Evolutionary conservation across 1,284 basidiomycete genomes (phyloP), one percentile per base, ranked within the genome.

Genomic region (Trichosporon sp.): DNA sequence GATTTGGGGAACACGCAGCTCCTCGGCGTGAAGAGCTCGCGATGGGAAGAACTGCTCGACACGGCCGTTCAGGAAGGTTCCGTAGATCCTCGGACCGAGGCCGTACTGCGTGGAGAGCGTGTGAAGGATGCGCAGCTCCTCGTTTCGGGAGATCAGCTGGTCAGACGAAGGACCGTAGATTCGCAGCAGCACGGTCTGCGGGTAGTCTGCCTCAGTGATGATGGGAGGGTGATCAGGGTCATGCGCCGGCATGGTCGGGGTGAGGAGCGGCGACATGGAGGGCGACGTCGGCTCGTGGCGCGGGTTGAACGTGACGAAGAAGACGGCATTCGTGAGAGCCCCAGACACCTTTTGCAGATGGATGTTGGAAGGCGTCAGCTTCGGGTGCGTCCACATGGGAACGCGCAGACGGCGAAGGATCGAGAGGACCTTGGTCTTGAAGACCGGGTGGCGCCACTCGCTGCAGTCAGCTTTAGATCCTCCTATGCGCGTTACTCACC

Each of bases 21-120:
- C 92, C 48, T 87, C 81, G 8, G 91, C 87, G 0, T 89, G 90
- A 64, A 97, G 86, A 0, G 93, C 91, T 37, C 89, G 87, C 19
- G 93, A 94, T 72, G 94, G 90, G 82, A 97, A 96, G 84, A 93
- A 96, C 81, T 97, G 91, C 85, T 97, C 95, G 66, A 97, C 86
- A 51, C 95, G 90, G 46, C 95, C 95, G 82, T 98, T 98, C 76
- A 89, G 88, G 83, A 98, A 97, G 0, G 94, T 97, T 68, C 95
- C 95, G 80, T 92, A 94, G 37, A 98, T 89, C 75, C 89, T 88
- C 37, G 95, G 94, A n/a, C 94, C 95, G 70, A 98, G 91, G 76
- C 88, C 88, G 84, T 95, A 96, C 73, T 87, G 87, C 19, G 92
- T 91, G 43, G 93, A 95, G 65, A 98, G 90, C 63, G 92, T 86